Evolutionary conservation across 768 basidiomycete species (phyloP).

Genomic region (Candolleomyces aberdarensis): DNA sequence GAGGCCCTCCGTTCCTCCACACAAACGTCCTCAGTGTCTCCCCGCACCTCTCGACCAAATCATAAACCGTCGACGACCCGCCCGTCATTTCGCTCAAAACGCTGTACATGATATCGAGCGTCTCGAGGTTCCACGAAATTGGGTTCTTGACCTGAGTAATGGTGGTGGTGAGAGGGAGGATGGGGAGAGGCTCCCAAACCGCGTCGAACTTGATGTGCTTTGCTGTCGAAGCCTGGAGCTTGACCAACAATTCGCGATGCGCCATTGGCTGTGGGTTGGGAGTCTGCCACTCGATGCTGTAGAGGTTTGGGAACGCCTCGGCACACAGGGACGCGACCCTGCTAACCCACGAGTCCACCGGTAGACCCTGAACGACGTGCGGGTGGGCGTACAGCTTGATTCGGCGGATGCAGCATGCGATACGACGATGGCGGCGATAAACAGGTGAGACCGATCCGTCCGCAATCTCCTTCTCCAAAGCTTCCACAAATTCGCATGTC

Average conservation of each 20-base stretch:
- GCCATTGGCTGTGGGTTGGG: background rate
- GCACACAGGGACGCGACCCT: background rate
- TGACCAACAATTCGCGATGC: background rate
- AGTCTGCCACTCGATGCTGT: background rate
- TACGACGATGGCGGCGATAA: background rate
- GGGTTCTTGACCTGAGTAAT: background rate
- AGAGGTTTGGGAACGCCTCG: background rate
- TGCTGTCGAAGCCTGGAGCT: background rate
- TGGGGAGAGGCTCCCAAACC: background rate
- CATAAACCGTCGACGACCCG: background rate
- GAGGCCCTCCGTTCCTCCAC: background rate
- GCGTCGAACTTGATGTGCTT: background rate
- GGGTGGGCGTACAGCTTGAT: background rate
- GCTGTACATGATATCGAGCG: background rate
- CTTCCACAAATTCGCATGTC: background rate
- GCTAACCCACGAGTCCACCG: background rate
- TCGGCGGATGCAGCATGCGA: background rate
- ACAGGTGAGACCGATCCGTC: background rate
- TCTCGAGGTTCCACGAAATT: background rate
- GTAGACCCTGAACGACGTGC: background rate
- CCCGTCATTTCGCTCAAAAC: background rate
- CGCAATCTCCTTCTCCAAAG: background rate
- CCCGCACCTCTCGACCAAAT: too few relatives aligned
- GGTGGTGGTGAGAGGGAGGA: background rate
- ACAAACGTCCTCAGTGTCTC: background rate